These are phyloP conservation scores for Talaromyces pinophilus DNA, from an alignment of 2,329 filamentous ascomycete species.

Conservation along the genomic window DNA sequence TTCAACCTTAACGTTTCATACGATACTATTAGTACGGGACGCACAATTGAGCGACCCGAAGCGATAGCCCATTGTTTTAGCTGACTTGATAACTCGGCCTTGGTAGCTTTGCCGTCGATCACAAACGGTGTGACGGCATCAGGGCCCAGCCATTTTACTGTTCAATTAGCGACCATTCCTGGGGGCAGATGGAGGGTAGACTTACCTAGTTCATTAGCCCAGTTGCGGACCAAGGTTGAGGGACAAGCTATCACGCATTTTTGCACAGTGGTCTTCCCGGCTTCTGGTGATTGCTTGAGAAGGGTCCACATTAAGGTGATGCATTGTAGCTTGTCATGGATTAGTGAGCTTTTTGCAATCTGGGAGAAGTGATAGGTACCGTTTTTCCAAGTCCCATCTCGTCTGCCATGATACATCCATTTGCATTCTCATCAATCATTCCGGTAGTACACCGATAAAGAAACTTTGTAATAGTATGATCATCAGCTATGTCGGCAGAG, in stretches of 20 bases:
- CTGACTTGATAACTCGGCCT: conserved; percentile 87
- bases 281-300: conserved; percentile 90
- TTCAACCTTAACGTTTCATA: conserved; percentile 95
- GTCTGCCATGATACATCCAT: conserved; percentile 99
- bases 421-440: conserved; percentile 89
- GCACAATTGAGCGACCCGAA: conserved; percentile 81
- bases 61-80: conserved; percentile 94
- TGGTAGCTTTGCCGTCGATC: conserved; percentile 93
- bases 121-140: conserved; percentile 92
- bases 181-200: neutral
- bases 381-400: conserved; percentile 99
- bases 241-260: conserved; percentile 97
- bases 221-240: conserved; percentile 93
- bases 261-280: conserved; percentile 90
- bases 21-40: conserved; percentile 94
- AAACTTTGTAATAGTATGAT: conserved; percentile 55
- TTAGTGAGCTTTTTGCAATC: conserved; percentile 15
- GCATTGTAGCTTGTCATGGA: conserved; percentile 67
- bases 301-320: conserved; percentile 97
- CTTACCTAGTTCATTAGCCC: conserved; percentile 82
- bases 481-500: conserved; percentile 15
- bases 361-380: conserved; percentile 33
- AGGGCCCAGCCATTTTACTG: conserved; percentile 87
- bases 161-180: conserved; percentile 26
- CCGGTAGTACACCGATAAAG: conserved; percentile 93